Conservation (phyloP, 306 rosid species). For the Herpetospermum pedunculosum region DNA sequence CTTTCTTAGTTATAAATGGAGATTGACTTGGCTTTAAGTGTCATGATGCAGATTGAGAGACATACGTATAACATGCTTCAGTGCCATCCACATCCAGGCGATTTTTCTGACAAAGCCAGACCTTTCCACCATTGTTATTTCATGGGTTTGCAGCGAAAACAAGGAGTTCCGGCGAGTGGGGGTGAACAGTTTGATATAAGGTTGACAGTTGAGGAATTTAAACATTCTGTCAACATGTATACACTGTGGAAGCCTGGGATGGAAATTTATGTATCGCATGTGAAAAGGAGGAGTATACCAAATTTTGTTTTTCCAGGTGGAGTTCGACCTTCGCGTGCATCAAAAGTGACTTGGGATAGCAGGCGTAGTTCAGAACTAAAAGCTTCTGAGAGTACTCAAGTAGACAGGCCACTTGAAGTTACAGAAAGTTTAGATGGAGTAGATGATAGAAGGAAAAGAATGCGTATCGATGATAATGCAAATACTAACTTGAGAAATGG, state of each 20-base stretch:
- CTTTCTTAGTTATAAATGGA: not conserved
- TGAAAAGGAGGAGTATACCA: constrained; percentile 64
- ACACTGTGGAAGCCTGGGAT: constrained; percentile 56
- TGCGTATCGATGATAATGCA: constrained; percentile 34
- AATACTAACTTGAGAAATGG: constrained; percentile 29
- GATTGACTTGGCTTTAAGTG: not conserved
- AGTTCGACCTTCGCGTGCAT: constrained; percentile 42
- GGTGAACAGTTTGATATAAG: constrained; percentile 78
- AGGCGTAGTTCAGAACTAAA: constrained; percentile 43
- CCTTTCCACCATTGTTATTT: constrained; percentile 69
- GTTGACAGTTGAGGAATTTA: constrained; percentile 64
- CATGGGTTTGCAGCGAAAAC: constrained; percentile 91
- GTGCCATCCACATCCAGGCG: constrained; percentile 96
- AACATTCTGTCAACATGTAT: constrained; percentile 50
- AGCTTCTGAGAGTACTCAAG: constrained; percentile 37
- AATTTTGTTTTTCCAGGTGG: constrained; percentile 76
- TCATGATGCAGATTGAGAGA: constrained; percentile 62
- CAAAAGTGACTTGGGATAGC: constrained; percentile 47
- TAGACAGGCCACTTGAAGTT: constrained; percentile 33
- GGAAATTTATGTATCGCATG: constrained; percentile 67
- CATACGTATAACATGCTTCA: constrained; percentile 69
- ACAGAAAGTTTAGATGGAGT: constrained; percentile 28
- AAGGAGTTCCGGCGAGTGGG: constrained; percentile 56
- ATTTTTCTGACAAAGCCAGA: constrained; percentile 64
- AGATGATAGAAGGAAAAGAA: constrained; percentile 52